Evolutionary conservation across 2,329 filamentous ascomycete species (phyloP).

Genomic region (Fusarium palustre): DNA sequence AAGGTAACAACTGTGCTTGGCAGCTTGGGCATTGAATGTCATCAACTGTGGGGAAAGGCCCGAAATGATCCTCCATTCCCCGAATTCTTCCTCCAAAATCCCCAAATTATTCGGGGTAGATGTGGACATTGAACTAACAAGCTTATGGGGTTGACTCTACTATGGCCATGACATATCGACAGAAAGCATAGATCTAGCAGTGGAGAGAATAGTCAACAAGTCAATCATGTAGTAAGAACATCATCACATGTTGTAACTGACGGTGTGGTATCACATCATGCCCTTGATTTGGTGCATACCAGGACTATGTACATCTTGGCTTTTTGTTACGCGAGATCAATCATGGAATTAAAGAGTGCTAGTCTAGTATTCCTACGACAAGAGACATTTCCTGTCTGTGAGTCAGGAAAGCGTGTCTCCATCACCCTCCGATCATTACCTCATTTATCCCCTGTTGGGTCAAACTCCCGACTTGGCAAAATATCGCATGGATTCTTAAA

Average conservation of each 20-base stretch:
- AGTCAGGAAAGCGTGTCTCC: not conserved
- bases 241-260: not conserved
- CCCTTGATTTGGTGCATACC: not conserved
- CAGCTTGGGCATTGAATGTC: conserved; percentile 14
- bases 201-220: not conserved
- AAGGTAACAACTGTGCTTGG: not conserved
- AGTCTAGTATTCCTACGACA: not conserved
- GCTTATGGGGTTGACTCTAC: not conserved
- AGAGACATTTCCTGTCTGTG: not conserved
- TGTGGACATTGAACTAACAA: not conserved
- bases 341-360: not conserved
- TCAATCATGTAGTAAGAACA: not conserved
- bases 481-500: not conserved
- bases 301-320: not conserved
- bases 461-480: conserved; percentile 14
- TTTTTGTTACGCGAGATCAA: not conserved
- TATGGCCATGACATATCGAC: not conserved
- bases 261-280: not conserved
- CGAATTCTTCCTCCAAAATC: conserved; percentile 33
- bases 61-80: conserved; percentile 32
- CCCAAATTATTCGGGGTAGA: conserved; percentile 39
- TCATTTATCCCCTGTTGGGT: not conserved
- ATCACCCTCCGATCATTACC: conserved; percentile 11
- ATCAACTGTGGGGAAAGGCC: conserved; percentile 45
- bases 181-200: too few relatives aligned